Evolutionary conservation across 805 yeast genomes (phyloP), one percentile per base, ranked within the genome.

Genomic region (Metschnikowia colocasiae): DNA sequence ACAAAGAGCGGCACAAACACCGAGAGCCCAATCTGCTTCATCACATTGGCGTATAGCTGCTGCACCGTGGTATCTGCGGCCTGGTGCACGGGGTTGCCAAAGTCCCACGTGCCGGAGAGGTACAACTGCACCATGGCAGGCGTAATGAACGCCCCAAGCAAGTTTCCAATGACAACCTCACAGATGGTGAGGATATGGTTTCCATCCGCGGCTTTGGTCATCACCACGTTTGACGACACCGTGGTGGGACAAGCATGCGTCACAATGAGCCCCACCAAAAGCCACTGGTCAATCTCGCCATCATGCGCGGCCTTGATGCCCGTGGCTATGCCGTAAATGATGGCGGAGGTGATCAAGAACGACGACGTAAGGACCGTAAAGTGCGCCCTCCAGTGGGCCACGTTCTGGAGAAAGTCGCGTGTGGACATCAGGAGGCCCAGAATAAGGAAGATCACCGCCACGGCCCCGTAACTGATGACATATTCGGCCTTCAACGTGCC

Each of bases 191-290:
- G 67, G 15, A 85, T 67, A 54, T 81, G 91, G 64, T 89, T 87
- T 7, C 96, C 97, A 54, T 84, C 82, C 0, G 97, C 96, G 49
- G 78, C 78, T 45, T 82, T 76, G 5, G 97, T 90, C 96, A 90
- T 90, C 25, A 90, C 91, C 25, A 90, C 96, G 61, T 90, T 90
- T 1, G 96, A 88, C 0, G 91, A 81, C 16, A 90, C 95, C 0
- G 97, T 90, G 7, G 97, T 90, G 25, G 97, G 97, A 63, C 95
- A 87, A 10, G 92, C 79, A 26, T 87, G 87, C 2, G 96, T 86
- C 39, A 88, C 85, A 16, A 90, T 79, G 49, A 90, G 65, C 0
- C 97, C 97, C 12, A 85, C 85, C 19, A 90, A 68, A 55, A 88
- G 76, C 88, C 94, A 88, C 29, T 78, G 74, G 55, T 82, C 83